phyloP scores from a whole-genome alignment of 805 yeast species.

The Ogataea pini region DNA sequence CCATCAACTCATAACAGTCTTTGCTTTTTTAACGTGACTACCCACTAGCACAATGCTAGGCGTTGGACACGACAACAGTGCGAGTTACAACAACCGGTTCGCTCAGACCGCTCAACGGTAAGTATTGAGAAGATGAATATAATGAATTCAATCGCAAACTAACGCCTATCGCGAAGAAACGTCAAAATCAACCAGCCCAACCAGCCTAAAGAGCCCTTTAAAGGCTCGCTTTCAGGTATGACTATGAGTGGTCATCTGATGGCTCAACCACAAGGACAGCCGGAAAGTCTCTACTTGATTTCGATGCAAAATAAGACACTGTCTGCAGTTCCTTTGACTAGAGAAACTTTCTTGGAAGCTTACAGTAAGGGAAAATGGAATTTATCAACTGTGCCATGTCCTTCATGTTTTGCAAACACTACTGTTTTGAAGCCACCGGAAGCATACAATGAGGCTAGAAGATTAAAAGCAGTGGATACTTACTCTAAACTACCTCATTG shows the following conservation, averaged over 20 bases:
- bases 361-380: constrained; percentile 60
- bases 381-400: constrained; percentile 54
- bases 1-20: background rate
- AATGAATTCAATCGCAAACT: too few relatives aligned
- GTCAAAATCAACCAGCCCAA: background rate
- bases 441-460: constrained; percentile 47
- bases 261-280: constrained; percentile 10
- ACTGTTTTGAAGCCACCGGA: constrained; percentile 64
- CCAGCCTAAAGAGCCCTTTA: constrained; percentile 8
- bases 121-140: background rate
- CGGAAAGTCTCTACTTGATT: constrained; percentile 15
- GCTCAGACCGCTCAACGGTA: constrained; percentile 14
- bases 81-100: constrained; percentile 10
- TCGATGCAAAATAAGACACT: constrained; percentile 20
- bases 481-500: constrained; percentile 48
- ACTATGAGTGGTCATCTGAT: constrained; percentile 6
- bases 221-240: constrained; percentile 1
- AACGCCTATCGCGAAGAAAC: constrained; percentile 4
- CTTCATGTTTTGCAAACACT: constrained; percentile 48
- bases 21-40: constrained; percentile 5
- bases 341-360: constrained; percentile 54
- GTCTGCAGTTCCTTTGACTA: constrained; percentile 42
- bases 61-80: constrained; percentile 16
- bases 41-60: constrained; percentile 20
- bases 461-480: constrained; percentile 46